Evolutionary conservation across 2,329 filamentous ascomycete species (phyloP), one percentile per base, ranked within the genome.

Genomic region (Phaeomoniella chlamydospora): DNA sequence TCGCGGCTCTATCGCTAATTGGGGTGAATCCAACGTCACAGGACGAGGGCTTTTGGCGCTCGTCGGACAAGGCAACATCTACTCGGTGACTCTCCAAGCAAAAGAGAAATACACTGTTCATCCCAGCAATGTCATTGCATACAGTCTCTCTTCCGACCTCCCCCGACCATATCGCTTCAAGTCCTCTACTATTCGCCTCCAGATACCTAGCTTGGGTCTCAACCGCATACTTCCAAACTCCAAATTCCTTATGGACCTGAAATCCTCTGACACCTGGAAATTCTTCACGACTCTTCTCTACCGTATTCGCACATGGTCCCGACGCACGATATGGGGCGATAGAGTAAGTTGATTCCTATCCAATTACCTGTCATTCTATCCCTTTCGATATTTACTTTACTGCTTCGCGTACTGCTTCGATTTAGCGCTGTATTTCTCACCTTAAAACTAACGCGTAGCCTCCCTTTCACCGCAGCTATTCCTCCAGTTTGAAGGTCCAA

Each of bases 101-200:
- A 86, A 82, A 13, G 90, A 98, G 54, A 81, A 90, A 55, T 88
- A 94, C 47, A 77, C 93, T 37, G 84, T 83, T 3, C 87, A 96
- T 55, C 88, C 90, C 30, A 81, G 81, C 46, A 86, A 94, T 54
- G 77, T 98, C 3, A 76, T 96, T 11, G 90, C 90, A 15, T 98
- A 98, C 61, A 79, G 80, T 3, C 70, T 90, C 34, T 45, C 45
- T 5, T 41, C 44, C 13, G 77, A 74, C 35, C 72, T 76, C 5
- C 90, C 90, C 4, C 67, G 76, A 29, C 85, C 88, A 3, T 94
- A 93, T 64, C 77, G 88, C 30, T 82, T 98, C 58, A 85, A 81
- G 57, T 81, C 82, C 2, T 80, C 75, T 29, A 69, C 65, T 33
- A 55, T 93, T 37, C 72, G 74, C 37, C 71, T 96, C 41, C 85